Evolutionary conservation across 1,284 basidiomycete species (phyloP), one percentile per base, ranked within the genome.

Genomic region (Cutaneotrichosporon cavernicola): DNA sequence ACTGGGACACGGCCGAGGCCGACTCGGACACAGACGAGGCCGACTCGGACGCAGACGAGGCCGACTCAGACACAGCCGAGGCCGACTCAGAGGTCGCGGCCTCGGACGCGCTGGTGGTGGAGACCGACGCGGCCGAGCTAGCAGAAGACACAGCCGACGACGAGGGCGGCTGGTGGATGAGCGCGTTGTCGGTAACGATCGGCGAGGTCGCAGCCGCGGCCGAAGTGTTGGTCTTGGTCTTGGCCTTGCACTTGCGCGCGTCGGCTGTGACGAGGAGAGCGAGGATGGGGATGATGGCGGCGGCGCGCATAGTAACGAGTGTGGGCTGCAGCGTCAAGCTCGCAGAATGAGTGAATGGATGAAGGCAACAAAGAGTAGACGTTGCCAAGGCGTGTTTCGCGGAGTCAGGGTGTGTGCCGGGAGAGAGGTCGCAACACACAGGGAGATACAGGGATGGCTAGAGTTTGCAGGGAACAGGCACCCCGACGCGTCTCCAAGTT

Each of bases 261-360:
- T 56, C 55, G 55, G 38, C 55, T 13, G 55, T 26, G 10, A 38
- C 55, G 38, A 56, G 55, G 9, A 56, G 36, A 9, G 55, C 55
- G 21, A 56, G 21, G 55, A 56, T 5, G 53, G 53, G 55, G 16
- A 43, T 38, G 38, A 56, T 11, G 22, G 38, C 13, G 16, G 55
- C 36, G 55, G 38, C 36, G 38, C 55, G 55, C 55, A 56, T 56
- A 16, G 36, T 55, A 56, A 56, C 51, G 51, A 32, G 51, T 30
- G 51, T 53, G 30, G 26, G 13, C 51, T 53, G 38, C 55, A 38
- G 36, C 55, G 22, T 30, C 36, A 56, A 43, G 36, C 38, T 46
- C 7, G 55, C 38, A 43, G 38, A 36, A 13, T 38, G 38, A 21
- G 38, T 26, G 36, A 30, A 30, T 18, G 22, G 38, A 30, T 30